Evolutionary conservation across 305 asterid genomes (phyloP).

Genomic region (Fraxinus greggii): DNA sequence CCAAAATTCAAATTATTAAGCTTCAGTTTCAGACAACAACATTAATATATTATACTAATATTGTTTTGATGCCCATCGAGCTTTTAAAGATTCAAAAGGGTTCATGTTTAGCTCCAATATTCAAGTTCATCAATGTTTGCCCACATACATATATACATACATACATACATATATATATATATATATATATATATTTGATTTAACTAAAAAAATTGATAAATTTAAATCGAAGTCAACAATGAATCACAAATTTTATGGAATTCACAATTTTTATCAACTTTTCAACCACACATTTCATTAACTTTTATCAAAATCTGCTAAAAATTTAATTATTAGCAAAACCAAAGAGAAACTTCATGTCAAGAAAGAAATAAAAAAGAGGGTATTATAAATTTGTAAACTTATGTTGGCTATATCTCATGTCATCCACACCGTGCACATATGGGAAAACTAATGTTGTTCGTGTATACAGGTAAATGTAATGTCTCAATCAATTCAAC

Average conservation of each 20-base stretch:
- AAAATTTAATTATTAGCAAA: too few species aligned
- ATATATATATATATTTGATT: too few species aligned
- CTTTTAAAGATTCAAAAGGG: not conserved
- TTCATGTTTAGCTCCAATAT: not conserved
- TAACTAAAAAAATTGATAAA: too few species aligned
- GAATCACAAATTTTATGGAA: too few species aligned
- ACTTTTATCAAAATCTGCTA: too few species aligned
- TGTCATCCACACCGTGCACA: not conserved
- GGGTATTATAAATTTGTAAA: not conserved
- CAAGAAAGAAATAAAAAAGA: not conserved
- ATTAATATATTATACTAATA: not conserved
- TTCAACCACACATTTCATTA: too few species aligned
- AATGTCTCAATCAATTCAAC: not conserved
- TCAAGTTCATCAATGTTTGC: not conserved
- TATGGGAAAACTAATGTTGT: not conserved
- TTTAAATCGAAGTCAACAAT: too few species aligned
- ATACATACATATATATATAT: too few species aligned
- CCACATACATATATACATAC: too few species aligned
- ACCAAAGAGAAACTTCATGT: not conserved
- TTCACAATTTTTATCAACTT: too few species aligned
- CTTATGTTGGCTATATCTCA: not conserved
- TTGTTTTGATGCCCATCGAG: not conserved
- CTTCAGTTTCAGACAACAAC: not conserved
- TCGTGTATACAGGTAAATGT: not conserved
- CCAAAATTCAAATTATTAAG: not conserved